phyloP scores from a whole-genome alignment of 2,329 filamentous ascomycete genomes.

The Trichoderma asperellum region DNA sequence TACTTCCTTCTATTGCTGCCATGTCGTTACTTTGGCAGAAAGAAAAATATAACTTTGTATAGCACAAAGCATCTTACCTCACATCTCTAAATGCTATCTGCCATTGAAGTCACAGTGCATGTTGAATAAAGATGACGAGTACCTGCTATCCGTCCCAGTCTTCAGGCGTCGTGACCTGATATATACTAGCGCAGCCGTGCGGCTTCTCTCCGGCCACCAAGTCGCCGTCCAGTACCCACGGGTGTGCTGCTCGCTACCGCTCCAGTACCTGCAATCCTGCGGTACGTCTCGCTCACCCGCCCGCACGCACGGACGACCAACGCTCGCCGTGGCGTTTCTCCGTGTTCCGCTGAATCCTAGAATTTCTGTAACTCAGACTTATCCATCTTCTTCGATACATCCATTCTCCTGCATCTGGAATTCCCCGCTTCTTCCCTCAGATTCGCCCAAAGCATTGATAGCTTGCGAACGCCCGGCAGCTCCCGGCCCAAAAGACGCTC shows the following conservation, averaged over 20 bases:
- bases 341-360: conserved; percentile 11
- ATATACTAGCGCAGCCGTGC: neutral
- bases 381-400: conserved; percentile 7
- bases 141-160: neutral
- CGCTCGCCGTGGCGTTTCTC: conserved; percentile 8
- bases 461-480: neutral
- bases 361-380: neutral
- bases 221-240: neutral
- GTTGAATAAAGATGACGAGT: neutral
- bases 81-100: no score
- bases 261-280: neutral
- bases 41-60: neutral
- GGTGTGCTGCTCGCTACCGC: neutral
- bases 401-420: neutral
- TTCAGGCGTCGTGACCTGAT: neutral
- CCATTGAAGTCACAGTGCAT: neutral
- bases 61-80: neutral
- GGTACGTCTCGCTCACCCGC: neutral
- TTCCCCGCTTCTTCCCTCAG: neutral
- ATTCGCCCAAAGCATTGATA: neutral
- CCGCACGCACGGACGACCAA: conserved; percentile 1
- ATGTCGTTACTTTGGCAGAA: neutral
- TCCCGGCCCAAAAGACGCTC: neutral
- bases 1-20: neutral
- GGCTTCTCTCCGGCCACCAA: neutral